Evolutionary conservation across 169 alveolate genomes (phyloP).

Genomic region (Plasmodium fragile): DNA sequence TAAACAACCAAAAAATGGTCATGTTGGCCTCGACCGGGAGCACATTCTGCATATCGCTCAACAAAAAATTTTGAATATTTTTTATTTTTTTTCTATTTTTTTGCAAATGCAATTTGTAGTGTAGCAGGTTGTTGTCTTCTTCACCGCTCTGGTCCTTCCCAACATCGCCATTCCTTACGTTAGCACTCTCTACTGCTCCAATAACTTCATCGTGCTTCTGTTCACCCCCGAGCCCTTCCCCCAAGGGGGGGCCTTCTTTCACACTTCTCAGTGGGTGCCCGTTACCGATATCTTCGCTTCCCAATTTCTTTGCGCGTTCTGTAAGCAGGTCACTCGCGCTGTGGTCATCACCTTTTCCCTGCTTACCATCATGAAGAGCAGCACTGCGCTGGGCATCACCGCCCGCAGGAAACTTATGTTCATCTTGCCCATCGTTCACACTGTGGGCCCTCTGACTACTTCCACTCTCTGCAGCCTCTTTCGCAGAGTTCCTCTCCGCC

Average conservation of each 20-base stretch:
- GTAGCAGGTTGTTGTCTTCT: conserved; percentile 29
- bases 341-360: neutral
- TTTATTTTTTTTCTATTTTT: conserved; percentile 35
- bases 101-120: conserved; percentile 15
- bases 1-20: conserved; percentile 66
- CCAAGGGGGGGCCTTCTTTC: neutral
- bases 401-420: neutral
- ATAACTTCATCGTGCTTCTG: neutral
- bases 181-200: neutral
- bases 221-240: neutral
- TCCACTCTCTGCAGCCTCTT: neutral
- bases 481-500: neutral
- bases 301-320: neutral
- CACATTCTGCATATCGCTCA: conserved; percentile 62
- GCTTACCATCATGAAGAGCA: neutral
- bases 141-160: neutral
- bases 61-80: conserved; percentile 8
- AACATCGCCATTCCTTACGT: neutral
- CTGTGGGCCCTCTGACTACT: neutral
- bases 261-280: neutral
- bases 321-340: neutral
- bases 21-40: conserved; percentile 54
- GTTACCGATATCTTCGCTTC: neutral
- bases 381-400: neutral
- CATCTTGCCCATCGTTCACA: neutral